phyloP scores from a whole-genome alignment of 495 filamentous ascomycete species.

The Pseudoneurospora amorphoporcata region DNA sequence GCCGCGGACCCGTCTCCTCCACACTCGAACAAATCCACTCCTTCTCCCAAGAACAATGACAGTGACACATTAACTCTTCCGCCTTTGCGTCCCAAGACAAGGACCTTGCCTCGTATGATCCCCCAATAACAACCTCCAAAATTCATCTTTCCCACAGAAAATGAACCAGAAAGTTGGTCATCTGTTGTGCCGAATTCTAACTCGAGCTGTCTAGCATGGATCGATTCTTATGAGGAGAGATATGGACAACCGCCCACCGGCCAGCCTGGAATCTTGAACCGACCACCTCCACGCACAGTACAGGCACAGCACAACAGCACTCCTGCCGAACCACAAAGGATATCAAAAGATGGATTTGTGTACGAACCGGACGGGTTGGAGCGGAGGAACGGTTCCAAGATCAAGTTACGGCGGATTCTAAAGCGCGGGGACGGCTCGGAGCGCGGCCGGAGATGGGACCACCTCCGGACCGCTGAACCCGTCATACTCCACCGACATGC shows the following conservation, averaged over 20 bases:
- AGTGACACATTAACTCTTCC: background rate
- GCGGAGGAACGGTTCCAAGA: conserved; percentile 10
- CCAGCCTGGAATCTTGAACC: conserved; percentile 14
- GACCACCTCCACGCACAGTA: conserved; percentile 39
- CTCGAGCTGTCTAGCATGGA: conserved; percentile 35
- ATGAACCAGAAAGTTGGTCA: background rate
- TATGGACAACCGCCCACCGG: conserved; percentile 27
- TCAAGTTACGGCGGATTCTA: conserved; percentile 19
- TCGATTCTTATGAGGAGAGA: conserved; percentile 38
- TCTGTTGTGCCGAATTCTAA: conserved; percentile 10
- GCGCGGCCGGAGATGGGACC: conserved; percentile 46
- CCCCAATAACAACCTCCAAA: background rate
- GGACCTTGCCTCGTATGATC: conserved; percentile 33
- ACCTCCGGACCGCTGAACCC: conserved; percentile 42
- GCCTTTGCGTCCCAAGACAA: conserved; percentile 4
- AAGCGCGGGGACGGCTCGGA: conserved; percentile 23
- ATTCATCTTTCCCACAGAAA: background rate
- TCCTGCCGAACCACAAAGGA: conserved; percentile 35
- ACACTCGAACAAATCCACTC: conserved; percentile 15
- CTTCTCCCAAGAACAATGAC: background rate
- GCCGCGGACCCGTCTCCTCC: conserved; percentile 12
- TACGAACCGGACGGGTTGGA: conserved; percentile 28
- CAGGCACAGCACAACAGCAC: conserved; percentile 52
- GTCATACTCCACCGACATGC: conserved; percentile 42
- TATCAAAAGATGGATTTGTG: conserved; percentile 45